Conservation (phyloP, 1,284 basidiomycete genomes). For the Cystobasidium pallidum region DNA sequence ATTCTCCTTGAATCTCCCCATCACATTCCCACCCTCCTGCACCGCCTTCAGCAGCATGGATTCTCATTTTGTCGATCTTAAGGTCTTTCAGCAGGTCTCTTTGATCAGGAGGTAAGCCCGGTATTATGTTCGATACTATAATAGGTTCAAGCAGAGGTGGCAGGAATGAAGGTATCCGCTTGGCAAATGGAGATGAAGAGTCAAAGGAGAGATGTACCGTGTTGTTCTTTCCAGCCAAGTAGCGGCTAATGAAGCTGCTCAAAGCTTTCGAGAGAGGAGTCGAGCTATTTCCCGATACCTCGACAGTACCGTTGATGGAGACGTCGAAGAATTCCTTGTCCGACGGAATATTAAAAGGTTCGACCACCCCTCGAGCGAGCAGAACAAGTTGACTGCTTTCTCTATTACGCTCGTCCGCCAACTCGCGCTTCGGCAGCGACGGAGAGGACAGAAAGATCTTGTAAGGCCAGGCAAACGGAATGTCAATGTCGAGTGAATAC, state of each 20-base stretch:
- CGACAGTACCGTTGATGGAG: constrained; percentile 47
- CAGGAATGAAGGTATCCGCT: constrained; percentile 45
- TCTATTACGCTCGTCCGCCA: neutral
- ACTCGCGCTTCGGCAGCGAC: neutral
- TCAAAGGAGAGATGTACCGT: constrained; percentile 49
- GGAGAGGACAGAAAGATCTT: constrained; percentile 31
- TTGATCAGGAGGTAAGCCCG: constrained; percentile 38
- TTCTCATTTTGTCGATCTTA: constrained; percentile 51
- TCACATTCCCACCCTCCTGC: constrained; percentile 47
- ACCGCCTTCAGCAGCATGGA: constrained; percentile 36
- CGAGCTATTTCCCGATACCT: constrained; percentile 44
- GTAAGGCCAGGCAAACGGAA: constrained; percentile 42
- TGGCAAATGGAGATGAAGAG: constrained; percentile 35
- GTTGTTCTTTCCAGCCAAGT: constrained; percentile 48
- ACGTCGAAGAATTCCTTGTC: constrained; percentile 36
- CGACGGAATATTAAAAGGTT: constrained; percentile 47
- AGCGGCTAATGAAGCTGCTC: constrained; percentile 48
- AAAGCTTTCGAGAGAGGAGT: constrained; percentile 45
- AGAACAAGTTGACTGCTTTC: constrained; percentile 18
- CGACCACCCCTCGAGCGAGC: constrained; percentile 48
- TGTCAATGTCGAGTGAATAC: constrained; percentile 30
- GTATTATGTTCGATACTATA: constrained; percentile 40
- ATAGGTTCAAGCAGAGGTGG: constrained; percentile 30
- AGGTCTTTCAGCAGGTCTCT: constrained; percentile 50
- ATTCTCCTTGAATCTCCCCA: constrained; percentile 49